Conservation (phyloP, 805 yeast species). For the Ogataea zsoltii region DNA sequence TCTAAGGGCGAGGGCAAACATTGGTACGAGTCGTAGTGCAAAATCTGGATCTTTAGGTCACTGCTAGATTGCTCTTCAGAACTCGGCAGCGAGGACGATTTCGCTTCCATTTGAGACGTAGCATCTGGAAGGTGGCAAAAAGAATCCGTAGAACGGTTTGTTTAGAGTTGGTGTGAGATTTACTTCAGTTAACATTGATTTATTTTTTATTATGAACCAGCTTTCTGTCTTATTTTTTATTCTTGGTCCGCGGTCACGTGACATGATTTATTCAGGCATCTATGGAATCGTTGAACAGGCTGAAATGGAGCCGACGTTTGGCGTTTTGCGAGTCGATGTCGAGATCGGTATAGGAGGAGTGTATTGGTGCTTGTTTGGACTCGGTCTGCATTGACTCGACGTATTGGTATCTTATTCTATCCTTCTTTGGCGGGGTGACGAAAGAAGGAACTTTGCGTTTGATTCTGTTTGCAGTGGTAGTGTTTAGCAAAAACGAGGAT, state of each 20-base stretch:
- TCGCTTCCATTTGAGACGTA: not conserved
- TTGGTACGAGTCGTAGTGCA: constrained; percentile 67
- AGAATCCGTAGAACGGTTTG: too few relatives aligned
- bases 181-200: too few relatives aligned
- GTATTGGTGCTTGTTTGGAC: not conserved
- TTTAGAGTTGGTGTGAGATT: too few relatives aligned
- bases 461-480: not conserved
- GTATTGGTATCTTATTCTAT: constrained; percentile 19
- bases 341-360: constrained; percentile 7
- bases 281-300: constrained; percentile 16
- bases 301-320: constrained; percentile 15
- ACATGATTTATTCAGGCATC: constrained; percentile 1
- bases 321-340: constrained; percentile 7
- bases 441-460: constrained; percentile 21
- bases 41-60: constrained; percentile 54
- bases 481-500: constrained; percentile 20
- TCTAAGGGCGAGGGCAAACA: constrained; percentile 57
- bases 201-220: too few relatives aligned
- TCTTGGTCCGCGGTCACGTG: too few relatives aligned
- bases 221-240: too few relatives aligned
- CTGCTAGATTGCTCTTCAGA: constrained; percentile 6
- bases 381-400: constrained; percentile 12
- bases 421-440: constrained; percentile 25
- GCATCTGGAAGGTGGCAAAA: not conserved
- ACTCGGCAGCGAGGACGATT: constrained; percentile 11